These are phyloP conservation scores for Penicillium sp. DNA, from an alignment of 2,329 filamentous ascomycete species.

Conservation along the genomic window DNA sequence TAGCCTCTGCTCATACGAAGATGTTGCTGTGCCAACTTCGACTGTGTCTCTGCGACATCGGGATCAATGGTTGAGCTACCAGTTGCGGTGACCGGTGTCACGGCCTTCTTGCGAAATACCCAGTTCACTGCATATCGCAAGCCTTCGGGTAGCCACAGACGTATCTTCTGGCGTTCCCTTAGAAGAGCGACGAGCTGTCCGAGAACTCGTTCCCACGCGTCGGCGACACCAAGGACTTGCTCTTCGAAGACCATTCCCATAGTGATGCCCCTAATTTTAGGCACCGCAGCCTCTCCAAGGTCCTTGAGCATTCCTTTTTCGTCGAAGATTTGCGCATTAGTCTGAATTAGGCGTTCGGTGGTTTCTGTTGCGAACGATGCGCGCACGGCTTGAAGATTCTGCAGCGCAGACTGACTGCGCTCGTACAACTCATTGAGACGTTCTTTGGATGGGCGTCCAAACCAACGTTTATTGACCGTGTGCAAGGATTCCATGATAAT, in stretches of 20 bases:
- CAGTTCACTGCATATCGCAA: conserved; percentile 44
- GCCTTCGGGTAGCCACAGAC: conserved; percentile 47
- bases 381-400: conserved; percentile 29
- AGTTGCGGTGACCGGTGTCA: conserved; percentile 24
- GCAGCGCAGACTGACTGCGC: conserved; percentile 20
- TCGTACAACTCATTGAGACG: conserved; percentile 23
- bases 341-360: conserved; percentile 43
- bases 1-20: conserved; percentile 41
- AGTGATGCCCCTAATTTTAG: conserved; percentile 43
- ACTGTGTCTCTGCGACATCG: conserved; percentile 30
- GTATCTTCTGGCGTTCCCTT: conserved; percentile 34
- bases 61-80: conserved; percentile 26
- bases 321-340: conserved; percentile 45
- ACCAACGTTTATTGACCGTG: conserved; percentile 33
- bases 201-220: conserved; percentile 38
- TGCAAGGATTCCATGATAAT: conserved; percentile 29
- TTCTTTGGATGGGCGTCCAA: conserved; percentile 24
- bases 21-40: conserved; percentile 38
- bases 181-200: conserved; percentile 40
- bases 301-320: conserved; percentile 40
- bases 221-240: conserved; percentile 34
- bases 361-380: conserved; percentile 32
- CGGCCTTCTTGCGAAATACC: conserved; percentile 32
- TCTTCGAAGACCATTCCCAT: conserved; percentile 52
- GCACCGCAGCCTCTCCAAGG: conserved; percentile 21